These are phyloP conservation scores for Rhizopogon rudus DNA, from an alignment of 768 basidiomycete species.

Conservation along the genomic window DNA sequence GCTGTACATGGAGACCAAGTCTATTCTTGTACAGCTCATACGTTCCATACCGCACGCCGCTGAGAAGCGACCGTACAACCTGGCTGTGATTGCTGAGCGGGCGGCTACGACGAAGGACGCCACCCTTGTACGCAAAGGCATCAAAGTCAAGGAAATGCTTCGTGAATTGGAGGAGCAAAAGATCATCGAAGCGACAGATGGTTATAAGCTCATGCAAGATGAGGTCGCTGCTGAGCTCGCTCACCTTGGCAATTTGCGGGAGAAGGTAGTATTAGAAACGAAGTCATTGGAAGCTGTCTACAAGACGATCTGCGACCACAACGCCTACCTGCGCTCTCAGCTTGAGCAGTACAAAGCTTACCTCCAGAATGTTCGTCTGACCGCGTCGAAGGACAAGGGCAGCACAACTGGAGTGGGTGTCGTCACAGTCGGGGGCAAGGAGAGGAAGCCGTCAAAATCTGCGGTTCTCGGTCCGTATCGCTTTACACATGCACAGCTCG, in stretches of 20 bases:
- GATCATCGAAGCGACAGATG: conserved; percentile 77
- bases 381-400: conserved; percentile 85
- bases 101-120: conserved; percentile 98
- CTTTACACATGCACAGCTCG: conserved; percentile 96
- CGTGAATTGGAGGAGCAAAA: conserved; percentile 90
- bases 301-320: conserved; percentile 99
- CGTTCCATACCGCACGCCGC: conserved; percentile 86
- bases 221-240: conserved; percentile 94
- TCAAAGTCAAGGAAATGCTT: conserved; percentile 99
- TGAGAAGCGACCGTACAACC: conserved; percentile 86
- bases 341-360: conserved; percentile 99
- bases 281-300: conserved; percentile 94
- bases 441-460: conserved; percentile 86
- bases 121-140: conserved; percentile 90
- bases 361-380: conserved; percentile 92
- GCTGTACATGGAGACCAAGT: conserved; percentile 99
- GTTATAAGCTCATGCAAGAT: conserved; percentile 94
- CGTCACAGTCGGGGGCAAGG: conserved; percentile 93
- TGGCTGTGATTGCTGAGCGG: conserved; percentile 84
- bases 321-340: conserved; percentile 93
- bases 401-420: conserved; percentile 88
- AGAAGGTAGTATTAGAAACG: conserved; percentile 92
- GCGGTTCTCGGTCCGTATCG: conserved; percentile 92
- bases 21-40: conserved; percentile 96
- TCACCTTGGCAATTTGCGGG: conserved; percentile 93